These are phyloP conservation scores for Pleurotus pulmonarius DNA, from an alignment of 768 basidiomycete species.

Conservation along the genomic window DNA sequence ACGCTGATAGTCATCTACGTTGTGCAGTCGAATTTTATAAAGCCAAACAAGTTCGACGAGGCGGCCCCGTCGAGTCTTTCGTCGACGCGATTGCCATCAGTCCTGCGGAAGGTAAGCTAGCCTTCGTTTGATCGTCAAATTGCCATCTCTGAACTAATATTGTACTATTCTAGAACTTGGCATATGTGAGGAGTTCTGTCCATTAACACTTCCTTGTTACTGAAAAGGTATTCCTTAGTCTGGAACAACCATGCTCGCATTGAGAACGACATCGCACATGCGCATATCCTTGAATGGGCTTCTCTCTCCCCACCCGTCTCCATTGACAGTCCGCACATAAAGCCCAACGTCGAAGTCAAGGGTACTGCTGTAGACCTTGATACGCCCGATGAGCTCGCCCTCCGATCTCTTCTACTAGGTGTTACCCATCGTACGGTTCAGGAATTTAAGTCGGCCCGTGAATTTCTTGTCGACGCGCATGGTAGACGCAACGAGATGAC, in stretches of 20 bases:
- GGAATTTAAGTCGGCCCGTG: conserved; percentile 38
- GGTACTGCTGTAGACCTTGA: conserved; percentile 41
- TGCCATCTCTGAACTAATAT: neutral
- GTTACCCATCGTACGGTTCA: conserved; percentile 58
- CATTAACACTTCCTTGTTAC: neutral
- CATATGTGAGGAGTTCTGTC: conserved; percentile 48
- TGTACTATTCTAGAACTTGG: conserved; percentile 47
- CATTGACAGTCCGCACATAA: conserved; percentile 27
- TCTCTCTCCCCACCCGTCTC: conserved; percentile 42
- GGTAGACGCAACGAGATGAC: conserved; percentile 33
- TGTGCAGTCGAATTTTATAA: conserved; percentile 68
- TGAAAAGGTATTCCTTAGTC: conserved; percentile 33
- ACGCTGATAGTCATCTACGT: neutral
- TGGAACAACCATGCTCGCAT: conserved; percentile 79
- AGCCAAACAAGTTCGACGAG: conserved; percentile 55
- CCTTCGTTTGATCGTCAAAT: neutral
- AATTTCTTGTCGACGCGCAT: conserved; percentile 50
- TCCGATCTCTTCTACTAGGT: conserved; percentile 68
- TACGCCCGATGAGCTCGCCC: conserved; percentile 65
- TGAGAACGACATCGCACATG: conserved; percentile 44
- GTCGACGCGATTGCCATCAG: conserved; percentile 59
- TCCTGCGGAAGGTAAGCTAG: conserved; percentile 61
- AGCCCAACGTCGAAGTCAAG: conserved; percentile 9
- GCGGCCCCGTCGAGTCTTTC: conserved; percentile 48
- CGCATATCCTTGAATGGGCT: conserved; percentile 55